A percentile compares a stretch with the other conserved stretches of the same genome.
These are phyloP conservation scores for Fusarium dlaminii DNA, from an alignment of 2,329 filamentous ascomycete species.

Conservation along the genomic window DNA sequence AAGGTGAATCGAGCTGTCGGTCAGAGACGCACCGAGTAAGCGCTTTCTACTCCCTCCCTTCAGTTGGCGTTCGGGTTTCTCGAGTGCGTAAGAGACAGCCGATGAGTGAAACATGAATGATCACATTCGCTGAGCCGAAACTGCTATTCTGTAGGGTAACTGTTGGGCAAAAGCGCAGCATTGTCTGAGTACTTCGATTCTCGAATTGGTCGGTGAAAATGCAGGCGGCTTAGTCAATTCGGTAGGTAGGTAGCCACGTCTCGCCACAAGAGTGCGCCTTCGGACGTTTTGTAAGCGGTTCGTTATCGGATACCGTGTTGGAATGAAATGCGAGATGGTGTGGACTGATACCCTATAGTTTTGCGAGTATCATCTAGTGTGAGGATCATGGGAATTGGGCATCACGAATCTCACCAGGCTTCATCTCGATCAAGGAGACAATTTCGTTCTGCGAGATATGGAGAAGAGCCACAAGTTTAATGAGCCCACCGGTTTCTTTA, in stretches of 20 bases:
- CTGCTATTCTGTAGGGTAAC: slow-evolving; percentile 13
- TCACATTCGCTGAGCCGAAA: background rate
- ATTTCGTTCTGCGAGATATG: background rate
- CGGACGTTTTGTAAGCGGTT: background rate
- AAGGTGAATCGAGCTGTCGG: background rate
- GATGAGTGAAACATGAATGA: background rate
- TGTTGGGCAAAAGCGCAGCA: background rate
- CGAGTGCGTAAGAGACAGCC: slow-evolving; percentile 7
- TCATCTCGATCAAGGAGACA: background rate
- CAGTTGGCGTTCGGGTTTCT: background rate
- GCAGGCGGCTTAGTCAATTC: background rate
- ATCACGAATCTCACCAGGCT: background rate
- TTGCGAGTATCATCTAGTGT: background rate
- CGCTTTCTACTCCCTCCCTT: background rate
- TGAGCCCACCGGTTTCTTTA: slow-evolving; percentile 19
- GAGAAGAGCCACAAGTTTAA: slow-evolving; percentile 15
- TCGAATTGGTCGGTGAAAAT: background rate
- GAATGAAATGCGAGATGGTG: background rate
- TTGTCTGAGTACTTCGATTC: slow-evolving; percentile 3
- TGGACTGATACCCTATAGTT: background rate
- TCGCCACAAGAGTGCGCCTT: background rate
- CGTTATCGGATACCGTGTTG: background rate
- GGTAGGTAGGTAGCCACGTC: background rate
- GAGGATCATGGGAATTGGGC: background rate
- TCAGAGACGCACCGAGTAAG: background rate